phyloP scores from a whole-genome alignment of 177 flowering plant genomes.

The Telopea speciosissima region DNA sequence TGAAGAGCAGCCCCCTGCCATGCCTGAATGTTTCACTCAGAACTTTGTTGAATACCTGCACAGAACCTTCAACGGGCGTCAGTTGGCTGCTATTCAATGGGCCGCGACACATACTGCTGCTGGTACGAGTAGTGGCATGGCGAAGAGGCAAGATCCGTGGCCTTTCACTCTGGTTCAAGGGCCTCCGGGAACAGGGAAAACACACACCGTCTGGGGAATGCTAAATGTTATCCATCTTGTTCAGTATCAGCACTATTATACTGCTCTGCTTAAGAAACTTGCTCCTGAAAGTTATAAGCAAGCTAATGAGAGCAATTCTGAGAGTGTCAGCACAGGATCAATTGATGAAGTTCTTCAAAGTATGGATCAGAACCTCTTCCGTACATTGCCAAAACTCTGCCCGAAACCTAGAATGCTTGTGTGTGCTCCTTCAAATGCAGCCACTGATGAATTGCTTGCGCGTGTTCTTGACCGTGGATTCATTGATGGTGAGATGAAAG shows the following conservation, averaged over 20 bases:
- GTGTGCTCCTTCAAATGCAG: neutral
- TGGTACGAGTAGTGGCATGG: neutral
- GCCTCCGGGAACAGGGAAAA: neutral
- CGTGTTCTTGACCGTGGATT: neutral
- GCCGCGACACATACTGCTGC: conserved; percentile 39
- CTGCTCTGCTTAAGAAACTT: neutral
- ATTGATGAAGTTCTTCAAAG: neutral
- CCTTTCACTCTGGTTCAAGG: neutral
- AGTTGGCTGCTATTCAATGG: conserved; percentile 93
- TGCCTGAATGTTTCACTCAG: conserved; percentile 96
- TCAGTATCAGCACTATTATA: neutral
- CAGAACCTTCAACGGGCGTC: conserved; percentile 77
- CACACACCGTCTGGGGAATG: neutral
- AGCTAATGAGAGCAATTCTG: neutral
- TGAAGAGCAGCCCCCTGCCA: conserved; percentile 83
- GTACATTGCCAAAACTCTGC: neutral
- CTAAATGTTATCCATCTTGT: neutral
- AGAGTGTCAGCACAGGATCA: neutral
- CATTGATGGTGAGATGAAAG: neutral
- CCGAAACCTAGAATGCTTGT: neutral
- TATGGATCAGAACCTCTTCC: neutral
- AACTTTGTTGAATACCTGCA: conserved; percentile 74
- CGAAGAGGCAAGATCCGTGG: neutral
- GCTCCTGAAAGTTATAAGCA: neutral
- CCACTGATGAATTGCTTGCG: neutral